These are phyloP conservation scores for Ambrosia trifida DNA, from an alignment of 129 eudicot genomes.

Conservation along the genomic window DNA sequence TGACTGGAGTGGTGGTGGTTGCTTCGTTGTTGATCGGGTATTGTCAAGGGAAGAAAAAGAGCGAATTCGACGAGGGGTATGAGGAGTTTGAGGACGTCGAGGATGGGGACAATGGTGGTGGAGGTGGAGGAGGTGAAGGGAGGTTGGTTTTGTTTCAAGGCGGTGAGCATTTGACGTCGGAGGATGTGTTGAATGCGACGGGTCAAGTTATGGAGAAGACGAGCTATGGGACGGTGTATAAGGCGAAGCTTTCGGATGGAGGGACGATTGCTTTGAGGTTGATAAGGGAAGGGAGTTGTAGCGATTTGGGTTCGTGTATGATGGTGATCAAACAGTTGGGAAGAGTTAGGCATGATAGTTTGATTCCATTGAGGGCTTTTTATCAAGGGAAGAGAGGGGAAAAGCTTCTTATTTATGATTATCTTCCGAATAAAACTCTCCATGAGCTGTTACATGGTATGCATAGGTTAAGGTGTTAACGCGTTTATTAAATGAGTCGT, in stretches of 20 bases:
- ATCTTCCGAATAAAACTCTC: slow-evolving; percentile 55
- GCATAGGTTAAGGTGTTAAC: too few species aligned
- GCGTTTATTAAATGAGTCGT: too few species aligned
- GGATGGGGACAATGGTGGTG: slow-evolving; percentile 31
- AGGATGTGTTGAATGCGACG: slow-evolving; percentile 82
- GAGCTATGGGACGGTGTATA: slow-evolving; percentile 73
- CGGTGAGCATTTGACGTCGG: slow-evolving; percentile 71
- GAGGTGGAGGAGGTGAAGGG: slow-evolving; percentile 60
- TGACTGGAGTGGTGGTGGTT: slow-evolving; percentile 73
- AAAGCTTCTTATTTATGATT: slow-evolving; percentile 74
- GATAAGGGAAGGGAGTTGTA: slow-evolving; percentile 75
- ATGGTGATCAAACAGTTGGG: slow-evolving; percentile 67
- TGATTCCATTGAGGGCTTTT: slow-evolving; percentile 75
- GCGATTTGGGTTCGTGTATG: slow-evolving; percentile 57
- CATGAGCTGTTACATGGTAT: slow-evolving; percentile 72
- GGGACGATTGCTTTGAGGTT: slow-evolving; percentile 82
- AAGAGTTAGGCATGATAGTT: slow-evolving; percentile 64
- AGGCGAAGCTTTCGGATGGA: slow-evolving; percentile 73
- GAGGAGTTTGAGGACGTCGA: slow-evolving; percentile 54
- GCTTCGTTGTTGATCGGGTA: slow-evolving; percentile 80
- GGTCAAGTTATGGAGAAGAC: slow-evolving; percentile 85
- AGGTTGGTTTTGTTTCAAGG: slow-evolving; percentile 73
- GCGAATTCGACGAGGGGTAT: slow-evolving; percentile 51
- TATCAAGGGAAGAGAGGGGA: slow-evolving; percentile 84
- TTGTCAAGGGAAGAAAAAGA: slow-evolving; percentile 70